phyloP scores from a whole-genome alignment of 1,284 basidiomycete species.

The Irpex lacteus region DNA sequence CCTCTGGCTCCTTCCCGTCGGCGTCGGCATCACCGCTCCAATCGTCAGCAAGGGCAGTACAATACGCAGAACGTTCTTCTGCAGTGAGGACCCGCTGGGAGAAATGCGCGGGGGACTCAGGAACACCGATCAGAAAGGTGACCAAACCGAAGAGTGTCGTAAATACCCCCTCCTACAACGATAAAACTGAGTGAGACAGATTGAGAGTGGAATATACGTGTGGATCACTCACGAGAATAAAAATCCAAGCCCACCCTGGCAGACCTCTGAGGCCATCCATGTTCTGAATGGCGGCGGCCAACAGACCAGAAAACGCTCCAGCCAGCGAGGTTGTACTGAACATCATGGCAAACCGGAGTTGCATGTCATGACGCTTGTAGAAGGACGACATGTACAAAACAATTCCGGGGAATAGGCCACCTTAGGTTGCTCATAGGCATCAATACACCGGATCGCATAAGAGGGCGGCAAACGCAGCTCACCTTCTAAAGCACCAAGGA shows the following conservation, averaged over 20 bases:
- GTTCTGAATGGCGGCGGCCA: constrained; percentile 20
- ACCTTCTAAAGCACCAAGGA: constrained; percentile 27
- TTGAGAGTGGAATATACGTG: not conserved
- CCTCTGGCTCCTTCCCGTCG: not conserved
- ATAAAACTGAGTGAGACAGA: not conserved
- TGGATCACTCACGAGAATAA: constrained; percentile 7
- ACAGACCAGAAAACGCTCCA: constrained; percentile 13
- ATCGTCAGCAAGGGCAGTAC: not conserved
- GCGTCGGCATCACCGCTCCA: not conserved
- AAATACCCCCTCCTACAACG: constrained; percentile 28
- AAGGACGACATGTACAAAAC: constrained; percentile 22
- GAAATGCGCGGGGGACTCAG: not conserved
- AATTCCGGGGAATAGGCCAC: constrained; percentile 22
- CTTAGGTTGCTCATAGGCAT: not conserved
- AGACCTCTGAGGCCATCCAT: constrained; percentile 23
- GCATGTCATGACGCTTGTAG: constrained; percentile 25
- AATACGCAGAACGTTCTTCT: not conserved
- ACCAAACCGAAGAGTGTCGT: not conserved
- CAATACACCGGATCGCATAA: not conserved
- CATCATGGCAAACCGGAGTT: constrained; percentile 19
- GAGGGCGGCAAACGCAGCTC: not conserved
- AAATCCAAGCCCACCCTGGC: constrained; percentile 28
- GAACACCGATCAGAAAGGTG: not conserved
- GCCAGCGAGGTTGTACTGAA: constrained; percentile 5
- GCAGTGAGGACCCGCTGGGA: not conserved